These are phyloP conservation scores for Durio zibethinus DNA, from an alignment of 345 rosid genomes.

Conservation along the genomic window DNA sequence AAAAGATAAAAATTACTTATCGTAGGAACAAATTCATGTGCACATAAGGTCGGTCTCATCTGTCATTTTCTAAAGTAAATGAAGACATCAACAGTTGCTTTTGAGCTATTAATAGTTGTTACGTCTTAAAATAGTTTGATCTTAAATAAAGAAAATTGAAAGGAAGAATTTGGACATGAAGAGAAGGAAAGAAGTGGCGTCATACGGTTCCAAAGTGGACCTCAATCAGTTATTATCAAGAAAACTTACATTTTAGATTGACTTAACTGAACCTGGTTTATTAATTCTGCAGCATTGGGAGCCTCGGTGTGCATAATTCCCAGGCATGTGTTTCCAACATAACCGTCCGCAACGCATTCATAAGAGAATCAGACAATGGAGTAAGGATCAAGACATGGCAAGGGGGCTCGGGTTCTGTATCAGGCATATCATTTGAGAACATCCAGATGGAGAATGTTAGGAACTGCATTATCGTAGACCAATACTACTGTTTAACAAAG, in stretches of 20 bases:
- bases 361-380: slow-evolving; percentile 90
- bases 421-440: slow-evolving; percentile 64
- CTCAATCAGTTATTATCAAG: too few relatives aligned
- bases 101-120: neutral
- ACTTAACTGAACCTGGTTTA: neutral
- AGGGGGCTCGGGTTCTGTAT: slow-evolving; percentile 80
- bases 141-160: neutral
- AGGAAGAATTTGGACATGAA: too few relatives aligned
- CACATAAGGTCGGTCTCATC: neutral
- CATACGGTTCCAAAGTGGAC: too few relatives aligned
- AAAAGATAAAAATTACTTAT: neutral
- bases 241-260: neutral
- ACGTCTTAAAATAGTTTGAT: neutral
- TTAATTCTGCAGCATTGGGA: slow-evolving; percentile 66
- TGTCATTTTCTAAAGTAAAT: slow-evolving; percentile 2
- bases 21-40: neutral
- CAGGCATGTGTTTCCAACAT: slow-evolving; percentile 93
- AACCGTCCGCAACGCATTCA: slow-evolving; percentile 54
- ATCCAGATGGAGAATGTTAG: slow-evolving; percentile 90
- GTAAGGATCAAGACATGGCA: slow-evolving; percentile 96
- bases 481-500: slow-evolving; percentile 70
- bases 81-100: neutral
- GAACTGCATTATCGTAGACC: slow-evolving; percentile 90
- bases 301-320: slow-evolving; percentile 89
- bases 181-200: too few relatives aligned